Evolutionary conservation across 495 filamentous ascomycete genomes (phyloP), one percentile per base, ranked within the genome.

Genomic region (Daldinia decipiens): DNA sequence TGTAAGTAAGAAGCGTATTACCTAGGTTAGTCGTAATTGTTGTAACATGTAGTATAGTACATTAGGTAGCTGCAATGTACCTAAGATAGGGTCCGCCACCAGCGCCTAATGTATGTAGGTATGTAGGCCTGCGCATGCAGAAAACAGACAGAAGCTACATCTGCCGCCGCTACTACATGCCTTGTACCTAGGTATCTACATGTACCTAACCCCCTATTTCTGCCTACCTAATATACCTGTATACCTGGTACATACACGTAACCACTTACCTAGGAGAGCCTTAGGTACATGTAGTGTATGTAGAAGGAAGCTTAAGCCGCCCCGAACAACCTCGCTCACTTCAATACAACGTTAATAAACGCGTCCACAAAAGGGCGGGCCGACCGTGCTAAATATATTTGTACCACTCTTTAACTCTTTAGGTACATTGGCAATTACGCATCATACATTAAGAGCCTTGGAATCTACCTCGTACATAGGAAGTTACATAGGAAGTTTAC

Each of bases 281-380:
- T n/a, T n/a, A n/a, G n/a, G n/a, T n/a, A n/a, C n/a, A n/a, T n/a
- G n/a, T n/a, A n/a, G n/a, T n/a, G n/a, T n/a, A 24, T 24, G 21
- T 67, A 71, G 58, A 50, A 64, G 60, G 59, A 62, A 65, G 60
- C 64, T 65, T 68, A 68, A 57, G 68, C 19, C 43, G 36, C 32
- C 51, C 58, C 50, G 26, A 43, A 17, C 45, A 27, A 34, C 45
- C 50, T 57, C 58, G 50, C 51, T 70, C 32, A 51, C 13, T 19
- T 53, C 63, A 47, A 68, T 72, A 58, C 59, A 60, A 72, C 70
- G 26, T 72, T 60, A 67, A 72, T 72, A 67, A 67, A 68, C 65
- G 68, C 68, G 63, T 59, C 59, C 45, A 62, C 36, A 57, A 52
- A 31, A 67, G 4, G 67, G 59, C 69, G 63, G 69, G 62, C 64